Conservation (phyloP, 2,329 filamentous ascomycete species). For the Aaosphaeria arxii region DNA sequence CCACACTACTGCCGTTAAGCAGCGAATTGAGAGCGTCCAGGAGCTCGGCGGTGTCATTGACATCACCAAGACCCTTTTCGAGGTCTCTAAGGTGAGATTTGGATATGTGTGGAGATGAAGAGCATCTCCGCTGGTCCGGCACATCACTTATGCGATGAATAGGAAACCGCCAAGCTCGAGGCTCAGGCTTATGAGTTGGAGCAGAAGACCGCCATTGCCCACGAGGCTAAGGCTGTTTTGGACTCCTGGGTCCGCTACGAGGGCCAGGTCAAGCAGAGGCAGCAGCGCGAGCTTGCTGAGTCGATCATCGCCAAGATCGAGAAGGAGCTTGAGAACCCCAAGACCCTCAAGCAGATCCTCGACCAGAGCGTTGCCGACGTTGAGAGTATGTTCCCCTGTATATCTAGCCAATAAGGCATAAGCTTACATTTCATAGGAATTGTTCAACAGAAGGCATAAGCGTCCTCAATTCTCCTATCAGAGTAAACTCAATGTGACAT, state of each 20-base stretch:
- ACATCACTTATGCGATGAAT: conserved; percentile 19
- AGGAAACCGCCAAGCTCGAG: conserved; percentile 98
- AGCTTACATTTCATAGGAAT: conserved; percentile 31
- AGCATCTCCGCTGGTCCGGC: conserved; percentile 16
- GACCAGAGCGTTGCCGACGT: conserved; percentile 95
- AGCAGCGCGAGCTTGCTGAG: conserved; percentile 94
- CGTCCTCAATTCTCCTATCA: conserved; percentile 22
- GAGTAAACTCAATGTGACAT: conserved; percentile 37
- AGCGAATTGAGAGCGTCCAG: conserved; percentile 89
- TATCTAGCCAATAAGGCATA: neutral
- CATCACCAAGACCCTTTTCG: conserved; percentile 94
- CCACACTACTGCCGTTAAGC: conserved; percentile 93
- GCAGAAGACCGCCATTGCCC: conserved; percentile 87
- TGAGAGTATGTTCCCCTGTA: conserved; percentile 67
- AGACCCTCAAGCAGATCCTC: conserved; percentile 93
- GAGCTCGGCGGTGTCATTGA: conserved; percentile 93
- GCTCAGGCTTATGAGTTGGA: conserved; percentile 95
- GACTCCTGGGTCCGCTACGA: conserved; percentile 99
- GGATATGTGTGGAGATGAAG: neutral
- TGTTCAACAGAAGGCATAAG: conserved; percentile 39
- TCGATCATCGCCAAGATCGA: conserved; percentile 94
- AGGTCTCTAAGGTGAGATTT: conserved; percentile 81
- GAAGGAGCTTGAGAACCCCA: conserved; percentile 98
- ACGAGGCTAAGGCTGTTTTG: conserved; percentile 91
- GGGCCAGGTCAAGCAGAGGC: conserved; percentile 96